These are phyloP conservation scores for Candida chilensis DNA, from an alignment of 805 yeast species.

Conservation along the genomic window DNA sequence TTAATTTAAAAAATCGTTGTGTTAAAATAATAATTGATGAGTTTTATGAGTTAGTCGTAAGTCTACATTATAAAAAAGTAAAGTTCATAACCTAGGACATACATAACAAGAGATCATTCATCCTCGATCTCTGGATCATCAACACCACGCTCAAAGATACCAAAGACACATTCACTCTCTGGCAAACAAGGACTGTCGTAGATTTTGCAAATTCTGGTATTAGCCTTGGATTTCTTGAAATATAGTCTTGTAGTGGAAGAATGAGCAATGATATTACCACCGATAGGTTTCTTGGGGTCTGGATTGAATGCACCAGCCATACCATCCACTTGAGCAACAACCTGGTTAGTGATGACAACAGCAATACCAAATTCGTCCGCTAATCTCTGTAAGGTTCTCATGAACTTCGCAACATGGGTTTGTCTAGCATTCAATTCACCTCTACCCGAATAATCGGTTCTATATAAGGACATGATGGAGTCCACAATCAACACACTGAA, in stretches of 20 bases:
- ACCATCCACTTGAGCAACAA: constrained; percentile 95
- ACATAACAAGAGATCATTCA: too few relatives aligned
- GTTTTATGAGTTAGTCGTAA: too few relatives aligned
- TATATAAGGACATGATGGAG: constrained; percentile 91
- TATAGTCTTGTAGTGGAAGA: constrained; percentile 90
- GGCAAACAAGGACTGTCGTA: constrained; percentile 96
- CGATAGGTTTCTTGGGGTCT: constrained; percentile 97
- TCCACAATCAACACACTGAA: constrained; percentile 90
- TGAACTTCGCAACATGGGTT: constrained; percentile 84
- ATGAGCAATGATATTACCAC: constrained; percentile 97
- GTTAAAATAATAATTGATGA: too few relatives aligned
- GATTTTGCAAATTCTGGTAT: constrained; percentile 87
- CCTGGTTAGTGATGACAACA: constrained; percentile 92
- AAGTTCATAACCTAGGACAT: too few relatives aligned
- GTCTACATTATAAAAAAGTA: too few relatives aligned
- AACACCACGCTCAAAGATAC: constrained; percentile 93
- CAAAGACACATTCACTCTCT: constrained; percentile 90
- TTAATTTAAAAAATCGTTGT: too few relatives aligned
- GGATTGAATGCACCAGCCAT: constrained; percentile 79
- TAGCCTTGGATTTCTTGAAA: constrained; percentile 85
- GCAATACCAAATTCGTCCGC: constrained; percentile 99
- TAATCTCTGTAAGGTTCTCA: constrained; percentile 84
- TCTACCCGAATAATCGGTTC: constrained; percentile 92
- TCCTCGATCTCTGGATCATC: constrained; percentile 91
- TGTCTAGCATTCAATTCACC: constrained; percentile 95